Percentiles rank a stretch among this genome's conserved stretches.
Evolutionary conservation across 1,284 basidiomycete genomes (phyloP).

Genomic region (Tilletia walkeri): DNA sequence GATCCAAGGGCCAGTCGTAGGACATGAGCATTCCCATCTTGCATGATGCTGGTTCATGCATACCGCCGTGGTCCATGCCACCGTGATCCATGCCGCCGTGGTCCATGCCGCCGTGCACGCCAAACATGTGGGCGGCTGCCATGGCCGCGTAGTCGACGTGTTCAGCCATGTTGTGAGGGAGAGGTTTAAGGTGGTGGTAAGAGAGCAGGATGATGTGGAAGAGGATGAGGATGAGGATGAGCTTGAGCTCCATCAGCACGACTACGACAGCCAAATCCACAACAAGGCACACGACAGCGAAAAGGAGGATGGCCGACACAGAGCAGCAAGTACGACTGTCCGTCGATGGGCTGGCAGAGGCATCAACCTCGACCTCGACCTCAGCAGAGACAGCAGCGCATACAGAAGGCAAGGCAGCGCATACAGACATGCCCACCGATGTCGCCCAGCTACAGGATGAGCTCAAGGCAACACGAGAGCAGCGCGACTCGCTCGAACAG

Average conservation of each 20-base stretch:
- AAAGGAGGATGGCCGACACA: background rate
- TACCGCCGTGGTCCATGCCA: background rate
- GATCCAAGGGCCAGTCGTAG: background rate
- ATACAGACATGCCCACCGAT: background rate
- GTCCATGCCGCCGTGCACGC: background rate
- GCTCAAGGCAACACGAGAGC: conserved; percentile 59
- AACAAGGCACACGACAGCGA: background rate
- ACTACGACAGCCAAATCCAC: background rate
- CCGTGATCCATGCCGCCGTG: conserved; percentile 17
- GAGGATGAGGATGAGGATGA: background rate
- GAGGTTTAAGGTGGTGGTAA: background rate
- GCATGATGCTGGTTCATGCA: background rate
- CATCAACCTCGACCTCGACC: background rate
- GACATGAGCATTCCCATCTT: conserved; percentile 13
- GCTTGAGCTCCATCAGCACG: background rate
- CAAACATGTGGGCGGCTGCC: background rate
- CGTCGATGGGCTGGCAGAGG: too few species aligned
- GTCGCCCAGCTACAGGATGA: conserved; percentile 23
- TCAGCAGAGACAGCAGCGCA: background rate
- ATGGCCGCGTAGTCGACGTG: background rate
- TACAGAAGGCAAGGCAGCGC: background rate
- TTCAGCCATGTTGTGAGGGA: background rate
- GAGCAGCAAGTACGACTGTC: background rate
- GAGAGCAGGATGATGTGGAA: background rate
- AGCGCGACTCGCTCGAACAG: conserved; percentile 77